Conservation (phyloP, 164 flowering plant species). For the Chimonanthus salicifolius region DNA sequence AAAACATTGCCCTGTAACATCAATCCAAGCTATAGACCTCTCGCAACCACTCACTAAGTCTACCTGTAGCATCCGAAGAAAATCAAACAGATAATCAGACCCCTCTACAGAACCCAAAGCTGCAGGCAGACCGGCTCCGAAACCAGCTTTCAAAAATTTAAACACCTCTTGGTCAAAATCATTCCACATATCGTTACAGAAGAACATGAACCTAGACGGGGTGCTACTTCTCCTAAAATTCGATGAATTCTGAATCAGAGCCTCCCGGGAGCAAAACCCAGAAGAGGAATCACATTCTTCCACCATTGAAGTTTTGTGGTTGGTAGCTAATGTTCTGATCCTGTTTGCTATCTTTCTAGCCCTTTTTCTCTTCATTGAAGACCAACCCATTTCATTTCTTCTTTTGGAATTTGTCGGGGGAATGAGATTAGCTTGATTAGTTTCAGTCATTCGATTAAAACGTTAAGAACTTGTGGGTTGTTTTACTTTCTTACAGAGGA, state of each 20-base stretch:
- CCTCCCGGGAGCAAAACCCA: constrained; percentile 2
- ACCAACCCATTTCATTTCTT: background rate
- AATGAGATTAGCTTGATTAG: background rate
- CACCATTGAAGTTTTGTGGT: background rate
- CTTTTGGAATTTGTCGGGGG: background rate
- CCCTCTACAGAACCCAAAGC: constrained; percentile 4
- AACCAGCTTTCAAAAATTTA: constrained; percentile 4
- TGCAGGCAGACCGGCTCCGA: constrained; percentile 4
- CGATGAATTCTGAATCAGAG: constrained; percentile 14
- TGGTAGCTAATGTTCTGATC: background rate
- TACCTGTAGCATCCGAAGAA: constrained; percentile 14
- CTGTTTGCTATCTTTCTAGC: background rate
- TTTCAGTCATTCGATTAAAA: background rate
- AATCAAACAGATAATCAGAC: constrained; percentile 13
- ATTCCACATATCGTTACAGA: constrained; percentile 1
- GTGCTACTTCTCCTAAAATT: constrained; percentile 9
- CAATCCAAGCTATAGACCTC: constrained; percentile 19
- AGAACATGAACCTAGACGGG: constrained; percentile 15
- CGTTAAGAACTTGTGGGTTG: too few species aligned
- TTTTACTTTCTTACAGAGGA: background rate
- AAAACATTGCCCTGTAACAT: constrained; percentile 13
- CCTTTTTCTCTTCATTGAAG: constrained; percentile 1
- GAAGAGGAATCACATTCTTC: constrained; percentile 1
- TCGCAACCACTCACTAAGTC: constrained; percentile 3
- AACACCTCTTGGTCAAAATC: constrained; percentile 7